phyloP scores from a whole-genome alignment of 805 yeast genomes.

The Starmerella stigmatis region DNA sequence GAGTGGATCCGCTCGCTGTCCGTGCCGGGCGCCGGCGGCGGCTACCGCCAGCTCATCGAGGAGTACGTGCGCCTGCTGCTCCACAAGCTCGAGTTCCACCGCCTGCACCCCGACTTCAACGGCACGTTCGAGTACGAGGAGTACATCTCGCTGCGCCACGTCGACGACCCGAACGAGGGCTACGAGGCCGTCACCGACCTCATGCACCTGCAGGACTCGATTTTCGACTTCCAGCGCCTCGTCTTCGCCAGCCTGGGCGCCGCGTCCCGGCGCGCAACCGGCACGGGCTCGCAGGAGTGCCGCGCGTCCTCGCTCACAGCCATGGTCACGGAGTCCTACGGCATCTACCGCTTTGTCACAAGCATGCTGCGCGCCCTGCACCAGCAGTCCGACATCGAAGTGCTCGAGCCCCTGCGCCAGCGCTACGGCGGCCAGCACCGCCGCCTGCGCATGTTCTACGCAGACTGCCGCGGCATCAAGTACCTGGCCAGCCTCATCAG shows the following conservation, averaged over 20 bases:
- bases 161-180: slow-evolving; percentile 91
- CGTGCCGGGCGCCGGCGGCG: slow-evolving; percentile 30
- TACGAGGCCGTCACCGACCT: slow-evolving; percentile 79
- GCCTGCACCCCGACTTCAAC: slow-evolving; percentile 75
- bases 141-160: slow-evolving; percentile 74
- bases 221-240: slow-evolving; percentile 66
- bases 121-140: slow-evolving; percentile 96
- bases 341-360: slow-evolving; percentile 78
- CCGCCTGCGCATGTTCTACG: slow-evolving; percentile 68
- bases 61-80: slow-evolving; percentile 66
- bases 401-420: slow-evolving; percentile 60
- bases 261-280: slow-evolving; percentile 35
- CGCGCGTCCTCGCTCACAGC: slow-evolving; percentile 82
- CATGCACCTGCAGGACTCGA: slow-evolving; percentile 73
- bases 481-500: slow-evolving; percentile 71
- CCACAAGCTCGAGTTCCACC: slow-evolving; percentile 70
- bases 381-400: slow-evolving; percentile 61
- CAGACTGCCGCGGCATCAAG: slow-evolving; percentile 78
- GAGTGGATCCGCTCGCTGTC: slow-evolving; percentile 70
- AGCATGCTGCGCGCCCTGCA: slow-evolving; percentile 87
- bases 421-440: slow-evolving; percentile 62
- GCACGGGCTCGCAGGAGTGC: slow-evolving; percentile 45
- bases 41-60: slow-evolving; percentile 60
- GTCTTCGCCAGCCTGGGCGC: slow-evolving; percentile 54
- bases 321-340: slow-evolving; percentile 80